These are phyloP conservation scores for Ceratobasidium sp. DNA, from an alignment of 1,284 basidiomycete genomes.

Conservation along the genomic window DNA sequence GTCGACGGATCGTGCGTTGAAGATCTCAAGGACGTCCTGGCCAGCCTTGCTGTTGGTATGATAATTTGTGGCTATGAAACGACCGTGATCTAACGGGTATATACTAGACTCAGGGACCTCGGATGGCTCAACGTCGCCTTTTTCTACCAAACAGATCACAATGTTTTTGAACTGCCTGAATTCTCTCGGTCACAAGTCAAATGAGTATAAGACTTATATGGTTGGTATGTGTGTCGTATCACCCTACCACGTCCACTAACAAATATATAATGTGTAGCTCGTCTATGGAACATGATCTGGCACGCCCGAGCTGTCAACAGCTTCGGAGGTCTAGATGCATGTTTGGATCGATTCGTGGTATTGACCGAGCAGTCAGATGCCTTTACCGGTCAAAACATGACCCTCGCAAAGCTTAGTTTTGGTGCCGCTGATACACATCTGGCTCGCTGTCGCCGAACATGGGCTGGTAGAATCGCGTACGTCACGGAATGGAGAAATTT, in stretches of 20 bases:
- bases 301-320: constrained; percentile 30
- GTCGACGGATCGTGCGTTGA: neutral
- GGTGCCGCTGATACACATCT: neutral
- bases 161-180: neutral
- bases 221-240: neutral
- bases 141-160: constrained; percentile 1
- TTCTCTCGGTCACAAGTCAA: neutral
- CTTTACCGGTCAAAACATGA: neutral
- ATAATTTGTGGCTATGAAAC: neutral
- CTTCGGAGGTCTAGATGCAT: constrained; percentile 12
- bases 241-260: neutral
- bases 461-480: constrained; percentile 28
- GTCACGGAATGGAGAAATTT: constrained; percentile 22
- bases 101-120: constrained; percentile 12
- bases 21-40: neutral
- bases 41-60: neutral
- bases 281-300: constrained; percentile 43
- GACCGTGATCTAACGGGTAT: neutral
- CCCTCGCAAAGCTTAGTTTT: neutral
- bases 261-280: neutral
- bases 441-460: constrained; percentile 1
- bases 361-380: neutral
- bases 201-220: constrained; percentile 10
- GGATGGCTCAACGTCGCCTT: constrained; percentile 22
- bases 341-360: constrained; percentile 18